Evolutionary conservation across 805 yeast species (phyloP), one percentile per base, ranked within the genome.

Genomic region (Kodamaea jinghongensis): DNA sequence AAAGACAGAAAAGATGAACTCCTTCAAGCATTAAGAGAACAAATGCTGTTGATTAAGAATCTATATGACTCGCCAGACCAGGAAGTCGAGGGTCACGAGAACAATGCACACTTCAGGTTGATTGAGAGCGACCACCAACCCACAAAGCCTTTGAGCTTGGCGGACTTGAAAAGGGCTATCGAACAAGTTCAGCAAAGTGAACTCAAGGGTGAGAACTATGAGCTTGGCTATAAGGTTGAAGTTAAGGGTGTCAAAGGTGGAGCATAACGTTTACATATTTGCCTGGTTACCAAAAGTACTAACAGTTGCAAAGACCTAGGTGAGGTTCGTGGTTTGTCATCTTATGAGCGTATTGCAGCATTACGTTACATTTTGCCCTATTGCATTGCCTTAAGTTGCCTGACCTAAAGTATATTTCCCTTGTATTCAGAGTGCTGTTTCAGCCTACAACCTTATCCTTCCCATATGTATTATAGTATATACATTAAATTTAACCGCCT

Each of bases 41-140:
- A 80, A 45, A 60, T 79, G 16, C 54, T 59, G n/a, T 75, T 80
- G 44, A 65, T 79, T 13, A 58, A 71, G 39, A 69, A 71, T 32
- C 55, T 80, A 33, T 71, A 71, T 37, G 56, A 55, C 9, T 50
- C 42, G 2, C 36, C 47, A 17, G 44, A 41, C 15, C 46, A 43
- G 14, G 42, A 41, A 4, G 29, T 26, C 3, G 36, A 38, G 8
- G 39, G 34, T 9, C 52, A 46, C 25, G 30, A 27, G n/a, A 42
- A 41, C 28, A 54, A 49, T 38, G 32, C 44, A 13, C 49, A 55
- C 6, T 69, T 69, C 48, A 52, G 74, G 31, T 52, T 69, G 20
- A 42, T 67, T 7, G 57, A 55, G 6, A 45, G 60, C 5, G 74
- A 68, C 42, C 68, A 65, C 42, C 41, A 42, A 6, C 53, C 59